phyloP scores from a whole-genome alignment of 768 basidiomycete species.

The Leccinum uliginosum region DNA sequence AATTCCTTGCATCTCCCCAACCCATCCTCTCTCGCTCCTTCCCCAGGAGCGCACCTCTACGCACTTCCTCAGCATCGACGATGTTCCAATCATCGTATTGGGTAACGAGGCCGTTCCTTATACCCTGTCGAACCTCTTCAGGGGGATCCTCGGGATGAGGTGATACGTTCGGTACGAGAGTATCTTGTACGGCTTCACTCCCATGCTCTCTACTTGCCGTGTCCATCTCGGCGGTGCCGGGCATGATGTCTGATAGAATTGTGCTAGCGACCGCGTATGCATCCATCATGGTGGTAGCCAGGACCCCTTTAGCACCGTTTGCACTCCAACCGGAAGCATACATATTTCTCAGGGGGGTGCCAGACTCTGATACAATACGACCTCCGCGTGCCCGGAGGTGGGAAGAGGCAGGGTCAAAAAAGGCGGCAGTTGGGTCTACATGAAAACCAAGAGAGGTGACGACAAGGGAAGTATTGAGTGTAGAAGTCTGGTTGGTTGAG shows the following conservation, averaged over 20 bases:
- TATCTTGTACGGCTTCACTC: neutral
- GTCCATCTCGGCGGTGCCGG: constrained; percentile 3
- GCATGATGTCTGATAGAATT: constrained; percentile 57
- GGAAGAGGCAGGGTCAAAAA: constrained; percentile 51
- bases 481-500: constrained; percentile 51
- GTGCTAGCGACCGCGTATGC: constrained; percentile 76
- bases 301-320: constrained; percentile 84
- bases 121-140: constrained; percentile 40
- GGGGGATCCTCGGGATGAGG: constrained; percentile 46
- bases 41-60: constrained; percentile 47
- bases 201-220: constrained; percentile 4
- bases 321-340: constrained; percentile 96
- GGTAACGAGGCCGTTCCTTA: constrained; percentile 43
- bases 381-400: constrained; percentile 54
- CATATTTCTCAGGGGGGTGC: constrained; percentile 48
- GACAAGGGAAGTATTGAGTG: constrained; percentile 66
- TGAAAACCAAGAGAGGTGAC: constrained; percentile 87
- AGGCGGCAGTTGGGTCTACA: constrained; percentile 55
- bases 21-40: constrained; percentile 78
- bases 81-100: constrained; percentile 71
- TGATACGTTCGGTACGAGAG: constrained; percentile 32
- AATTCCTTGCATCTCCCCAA: constrained; percentile 53
- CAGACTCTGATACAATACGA: constrained; percentile 42
- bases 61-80: constrained; percentile 69
- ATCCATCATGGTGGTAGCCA: constrained; percentile 91